These are phyloP conservation scores for Candida alai DNA, from an alignment of 805 yeast genomes.

Conservation along the genomic window DNA sequence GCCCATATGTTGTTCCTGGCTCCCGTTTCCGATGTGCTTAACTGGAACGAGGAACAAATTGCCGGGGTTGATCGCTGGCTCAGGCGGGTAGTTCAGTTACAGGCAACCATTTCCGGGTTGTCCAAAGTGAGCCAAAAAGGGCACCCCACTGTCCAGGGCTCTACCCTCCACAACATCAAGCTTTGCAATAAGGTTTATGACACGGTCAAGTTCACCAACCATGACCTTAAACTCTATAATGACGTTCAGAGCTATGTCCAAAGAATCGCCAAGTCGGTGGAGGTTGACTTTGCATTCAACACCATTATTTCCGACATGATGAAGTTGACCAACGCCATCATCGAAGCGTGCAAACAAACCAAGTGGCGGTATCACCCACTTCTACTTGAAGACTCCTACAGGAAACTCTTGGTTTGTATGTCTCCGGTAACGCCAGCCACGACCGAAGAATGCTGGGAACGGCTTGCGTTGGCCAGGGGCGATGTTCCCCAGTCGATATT, in stretches of 20 bases:
- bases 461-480: slow-evolving; percentile 11
- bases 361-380: too few species aligned
- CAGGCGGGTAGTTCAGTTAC: slow-evolving; percentile 45
- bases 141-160: background rate
- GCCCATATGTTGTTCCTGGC: slow-evolving; percentile 94
- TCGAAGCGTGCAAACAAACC: slow-evolving; percentile 31
- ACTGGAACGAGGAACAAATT: slow-evolving; percentile 89
- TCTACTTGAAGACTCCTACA: slow-evolving; percentile 47
- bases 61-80: slow-evolving; percentile 89
- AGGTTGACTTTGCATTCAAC: slow-evolving; percentile 60
- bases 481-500: slow-evolving; percentile 48
- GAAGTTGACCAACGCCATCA: slow-evolving; percentile 58
- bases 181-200: slow-evolving; percentile 17
- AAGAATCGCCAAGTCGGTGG: slow-evolving; percentile 58
- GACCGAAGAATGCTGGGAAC: slow-evolving; percentile 80
- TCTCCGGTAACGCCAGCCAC: slow-evolving; percentile 81
- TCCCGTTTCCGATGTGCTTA: slow-evolving; percentile 73
- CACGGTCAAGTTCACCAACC: slow-evolving; percentile 26
- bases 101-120: slow-evolving; percentile 12
- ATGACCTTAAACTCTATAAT: slow-evolving; percentile 58
- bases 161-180: slow-evolving; percentile 12
- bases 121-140: too few species aligned
- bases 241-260: slow-evolving; percentile 45
- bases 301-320: slow-evolving; percentile 86
- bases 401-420: slow-evolving; percentile 56